Conservation (phyloP, 1,139 yeast species). For the Nakaseomyces sp. region DNA sequence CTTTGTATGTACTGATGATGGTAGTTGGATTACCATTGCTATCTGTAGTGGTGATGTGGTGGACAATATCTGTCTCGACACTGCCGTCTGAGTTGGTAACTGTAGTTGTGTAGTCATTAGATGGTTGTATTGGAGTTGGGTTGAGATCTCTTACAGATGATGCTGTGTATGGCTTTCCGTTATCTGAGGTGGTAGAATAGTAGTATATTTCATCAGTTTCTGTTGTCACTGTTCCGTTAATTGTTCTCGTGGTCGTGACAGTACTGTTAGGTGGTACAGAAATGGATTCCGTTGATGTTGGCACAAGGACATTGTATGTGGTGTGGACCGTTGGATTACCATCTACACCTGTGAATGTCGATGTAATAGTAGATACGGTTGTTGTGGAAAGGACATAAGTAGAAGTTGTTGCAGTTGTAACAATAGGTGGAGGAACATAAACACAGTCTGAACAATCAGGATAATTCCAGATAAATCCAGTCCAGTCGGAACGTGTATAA, state of each 20-base stretch:
- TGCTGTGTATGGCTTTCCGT: slow-evolving; percentile 2
- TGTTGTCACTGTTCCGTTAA: not conserved
- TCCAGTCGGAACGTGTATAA: slow-evolving; percentile 1
- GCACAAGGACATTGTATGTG: not conserved
- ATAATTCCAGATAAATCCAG: not conserved
- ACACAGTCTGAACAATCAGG: not conserved
- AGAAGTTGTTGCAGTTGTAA: not conserved
- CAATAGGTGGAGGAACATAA: not conserved
- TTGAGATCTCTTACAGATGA: not conserved
- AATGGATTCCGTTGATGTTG: not conserved
- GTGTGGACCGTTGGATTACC: not conserved
- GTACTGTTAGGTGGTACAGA: not conserved
- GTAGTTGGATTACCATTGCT: not conserved
- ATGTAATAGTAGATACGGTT: not conserved
- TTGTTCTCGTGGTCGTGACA: not conserved
- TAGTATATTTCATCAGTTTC: not conserved
- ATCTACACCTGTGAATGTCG: not conserved
- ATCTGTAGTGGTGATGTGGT: not conserved
- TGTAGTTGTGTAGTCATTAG: not conserved
- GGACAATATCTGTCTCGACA: not conserved
- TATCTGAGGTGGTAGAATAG: not conserved
- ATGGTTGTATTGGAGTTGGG: too few species aligned
- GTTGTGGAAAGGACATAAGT: not conserved
- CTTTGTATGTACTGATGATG: too few species aligned
- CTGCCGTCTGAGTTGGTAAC: not conserved